phyloP scores from a whole-genome alignment of 352 stramenopile species.

The Globisporangium echinulatum region DNA sequence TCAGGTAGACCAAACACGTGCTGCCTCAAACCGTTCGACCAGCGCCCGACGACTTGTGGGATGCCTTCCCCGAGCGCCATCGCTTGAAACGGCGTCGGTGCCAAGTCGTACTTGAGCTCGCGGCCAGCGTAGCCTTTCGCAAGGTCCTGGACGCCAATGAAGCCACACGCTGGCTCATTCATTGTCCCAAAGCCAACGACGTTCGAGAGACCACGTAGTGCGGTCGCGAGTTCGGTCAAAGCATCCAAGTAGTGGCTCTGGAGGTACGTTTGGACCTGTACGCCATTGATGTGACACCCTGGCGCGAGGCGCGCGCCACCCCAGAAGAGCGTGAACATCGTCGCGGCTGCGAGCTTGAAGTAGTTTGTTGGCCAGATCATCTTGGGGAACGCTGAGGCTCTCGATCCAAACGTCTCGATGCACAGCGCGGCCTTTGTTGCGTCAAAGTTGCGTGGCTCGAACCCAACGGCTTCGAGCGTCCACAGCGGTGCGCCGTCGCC shows the following conservation, averaged over 20 bases:
- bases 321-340: constrained; percentile 92
- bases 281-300: constrained; percentile 52
- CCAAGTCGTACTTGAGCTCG: constrained; percentile 67
- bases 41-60: constrained; percentile 52
- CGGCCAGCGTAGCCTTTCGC: constrained; percentile 38
- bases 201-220: constrained; percentile 64
- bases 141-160: constrained; percentile 61
- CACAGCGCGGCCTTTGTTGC: constrained; percentile 70
- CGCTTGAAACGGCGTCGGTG: constrained; percentile 73
- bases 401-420: constrained; percentile 45
- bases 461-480: constrained; percentile 77
- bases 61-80: constrained; percentile 74
- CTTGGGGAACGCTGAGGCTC: constrained; percentile 55
- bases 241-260: constrained; percentile 84
- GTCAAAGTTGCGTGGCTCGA: constrained; percentile 72
- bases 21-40: constrained; percentile 71
- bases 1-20: constrained; percentile 57
- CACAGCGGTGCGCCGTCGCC: constrained; percentile 87
- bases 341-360: constrained; percentile 84
- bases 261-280: constrained; percentile 82
- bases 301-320: constrained; percentile 69
- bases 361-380: constrained; percentile 93
- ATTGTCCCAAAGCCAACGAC: constrained; percentile 89
- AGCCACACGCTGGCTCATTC: constrained; percentile 85
- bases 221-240: constrained; percentile 56